Conservation (phyloP, 352 stramenopile species). For the Pythium plurisporium region DNA sequence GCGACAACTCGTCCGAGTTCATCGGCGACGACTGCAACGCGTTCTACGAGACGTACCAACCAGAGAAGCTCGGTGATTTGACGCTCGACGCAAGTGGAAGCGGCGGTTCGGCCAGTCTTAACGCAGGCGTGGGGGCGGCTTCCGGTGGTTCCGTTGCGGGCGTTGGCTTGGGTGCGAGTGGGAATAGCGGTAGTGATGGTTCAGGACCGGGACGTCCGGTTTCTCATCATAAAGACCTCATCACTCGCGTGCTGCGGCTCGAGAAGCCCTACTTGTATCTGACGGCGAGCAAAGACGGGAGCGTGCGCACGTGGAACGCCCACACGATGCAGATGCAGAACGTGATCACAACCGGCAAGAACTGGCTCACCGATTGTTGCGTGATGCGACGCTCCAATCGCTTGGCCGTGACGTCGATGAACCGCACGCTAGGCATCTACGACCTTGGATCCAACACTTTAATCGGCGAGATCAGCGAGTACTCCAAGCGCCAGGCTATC, state of each 20-base stretch:
- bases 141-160: background rate
- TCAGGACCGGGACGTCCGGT: conserved; percentile 20
- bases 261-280: conserved; percentile 70
- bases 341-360: conserved; percentile 54
- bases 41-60: conserved; percentile 59
- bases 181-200: conserved; percentile 1
- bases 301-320: conserved; percentile 66
- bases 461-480: conserved; percentile 72
- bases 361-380: conserved; percentile 77
- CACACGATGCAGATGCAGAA: conserved; percentile 63
- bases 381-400: conserved; percentile 81
- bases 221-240: conserved; percentile 67
- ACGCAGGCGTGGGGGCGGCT: no score
- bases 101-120: background rate
- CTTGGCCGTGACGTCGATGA: conserved; percentile 75
- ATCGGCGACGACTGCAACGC: conserved; percentile 59
- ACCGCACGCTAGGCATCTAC: conserved; percentile 70
- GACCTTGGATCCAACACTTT: conserved; percentile 62
- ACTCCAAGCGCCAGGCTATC: conserved; percentile 72
- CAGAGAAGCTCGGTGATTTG: conserved; percentile 42
- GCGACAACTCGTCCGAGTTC: conserved; percentile 52
- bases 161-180: background rate
- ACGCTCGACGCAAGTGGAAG: background rate
- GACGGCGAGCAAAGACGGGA: conserved; percentile 72
- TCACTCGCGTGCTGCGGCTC: conserved; percentile 61